phyloP scores from a whole-genome alignment of 768 basidiomycete genomes.

The Tulasnella sp. region DNA sequence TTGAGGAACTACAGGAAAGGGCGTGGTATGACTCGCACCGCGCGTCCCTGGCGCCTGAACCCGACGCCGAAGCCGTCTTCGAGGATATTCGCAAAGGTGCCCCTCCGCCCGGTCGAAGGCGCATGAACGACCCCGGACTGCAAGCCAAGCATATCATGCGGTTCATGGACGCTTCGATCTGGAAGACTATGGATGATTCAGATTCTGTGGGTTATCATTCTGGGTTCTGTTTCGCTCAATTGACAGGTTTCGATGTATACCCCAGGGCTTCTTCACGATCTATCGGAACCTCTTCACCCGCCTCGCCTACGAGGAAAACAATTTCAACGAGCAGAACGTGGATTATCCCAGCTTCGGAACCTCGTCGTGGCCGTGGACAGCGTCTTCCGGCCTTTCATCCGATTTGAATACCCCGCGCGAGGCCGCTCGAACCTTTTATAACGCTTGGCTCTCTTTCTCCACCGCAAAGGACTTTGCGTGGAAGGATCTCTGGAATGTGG shows the following conservation, averaged over 20 bases:
- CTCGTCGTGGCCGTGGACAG: conserved; percentile 61
- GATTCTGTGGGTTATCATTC: conserved; percentile 36
- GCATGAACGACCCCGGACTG: conserved; percentile 56
- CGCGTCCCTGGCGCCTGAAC: conserved; percentile 63
- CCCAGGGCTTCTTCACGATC: conserved; percentile 82
- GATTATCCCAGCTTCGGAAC: conserved; percentile 72
- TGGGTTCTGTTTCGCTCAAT: background rate
- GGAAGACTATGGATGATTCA: conserved; percentile 52
- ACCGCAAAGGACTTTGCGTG: conserved; percentile 84
- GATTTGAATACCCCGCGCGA: conserved; percentile 19
- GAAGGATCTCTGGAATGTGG: conserved; percentile 71
- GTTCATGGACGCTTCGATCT: conserved; percentile 69
- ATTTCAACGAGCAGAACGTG: conserved; percentile 29
- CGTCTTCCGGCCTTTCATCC: conserved; percentile 22
- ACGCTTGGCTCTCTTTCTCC: conserved; percentile 73
- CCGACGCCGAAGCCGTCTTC: conserved; percentile 75
- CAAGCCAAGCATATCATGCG: conserved; percentile 68
- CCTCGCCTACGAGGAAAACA: conserved; percentile 68
- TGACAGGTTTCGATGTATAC: background rate
- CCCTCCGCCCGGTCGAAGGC: conserved; percentile 35
- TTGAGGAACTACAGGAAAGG: conserved; percentile 50
- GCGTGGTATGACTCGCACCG: conserved; percentile 97
- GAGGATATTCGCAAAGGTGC: conserved; percentile 71
- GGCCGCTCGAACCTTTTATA: conserved; percentile 64
- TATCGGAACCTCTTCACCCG: conserved; percentile 81